Percentiles rank a stretch among this genome's conserved stretches.
Conservation (phyloP, 78 protist genomes). For the Dictyostelium citrinum region DNA sequence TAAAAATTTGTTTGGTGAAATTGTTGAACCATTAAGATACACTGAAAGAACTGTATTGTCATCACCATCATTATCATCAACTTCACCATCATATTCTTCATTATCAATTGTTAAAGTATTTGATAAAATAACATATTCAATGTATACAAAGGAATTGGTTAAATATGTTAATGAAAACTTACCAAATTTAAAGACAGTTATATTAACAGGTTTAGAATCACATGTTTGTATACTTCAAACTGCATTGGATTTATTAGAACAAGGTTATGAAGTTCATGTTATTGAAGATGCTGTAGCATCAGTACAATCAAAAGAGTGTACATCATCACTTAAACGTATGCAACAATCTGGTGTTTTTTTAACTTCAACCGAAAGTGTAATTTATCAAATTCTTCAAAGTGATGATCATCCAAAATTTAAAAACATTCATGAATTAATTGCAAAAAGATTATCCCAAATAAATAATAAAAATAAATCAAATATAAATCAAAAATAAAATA, state of each 20-base stretch:
- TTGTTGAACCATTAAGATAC: neutral
- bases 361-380: neutral
- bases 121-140: neutral
- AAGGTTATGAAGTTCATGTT: neutral
- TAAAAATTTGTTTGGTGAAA: conserved; percentile 61
- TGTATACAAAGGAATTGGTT: neutral
- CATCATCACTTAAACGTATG: neutral
- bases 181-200: neutral
- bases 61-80: conserved; percentile 56
- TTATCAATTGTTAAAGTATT: neutral
- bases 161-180: neutral
- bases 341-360: neutral
- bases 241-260: neutral
- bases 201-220: neutral
- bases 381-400: neutral
- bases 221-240: conserved; percentile 14
- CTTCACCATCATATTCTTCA: neutral
- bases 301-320: neutral
- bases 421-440: neutral
- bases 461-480: too few relatives aligned
- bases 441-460: neutral
- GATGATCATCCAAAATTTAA: neutral
- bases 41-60: neutral
- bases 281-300: neutral
- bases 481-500: too few relatives aligned